A percentile compares a stretch with the other conserved stretches of the same genome.
Evolutionary conservation across 176 grass and related monocot genomes (phyloP).

Genomic region (Hyparrhenia diplandra): DNA sequence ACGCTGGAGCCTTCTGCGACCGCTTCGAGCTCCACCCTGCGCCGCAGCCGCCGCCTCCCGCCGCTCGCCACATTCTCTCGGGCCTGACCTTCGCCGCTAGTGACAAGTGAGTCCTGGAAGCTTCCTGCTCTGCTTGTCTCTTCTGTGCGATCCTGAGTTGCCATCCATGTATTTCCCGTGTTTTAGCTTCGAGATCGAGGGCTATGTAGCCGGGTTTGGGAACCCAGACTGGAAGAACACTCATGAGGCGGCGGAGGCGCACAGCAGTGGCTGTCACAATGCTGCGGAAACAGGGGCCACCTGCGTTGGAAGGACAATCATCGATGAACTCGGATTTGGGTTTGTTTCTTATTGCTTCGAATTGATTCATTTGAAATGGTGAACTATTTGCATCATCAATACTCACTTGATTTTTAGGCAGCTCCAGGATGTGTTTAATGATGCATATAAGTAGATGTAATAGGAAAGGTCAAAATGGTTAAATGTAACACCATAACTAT

Average conservation of each 20-base stretch:
- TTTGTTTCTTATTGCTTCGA: conserved; percentile 33
- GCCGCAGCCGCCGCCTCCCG: conserved; percentile 70
- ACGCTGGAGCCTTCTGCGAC: conserved; percentile 65
- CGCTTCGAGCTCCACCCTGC: conserved; percentile 55
- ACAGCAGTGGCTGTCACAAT: conserved; percentile 58
- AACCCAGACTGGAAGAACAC: conserved; percentile 96
- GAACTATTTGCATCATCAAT: not conserved
- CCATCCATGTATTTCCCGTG: not conserved
- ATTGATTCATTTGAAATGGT: conserved; percentile 15
- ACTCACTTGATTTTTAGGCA: not conserved
- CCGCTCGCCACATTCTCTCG: conserved; percentile 47
- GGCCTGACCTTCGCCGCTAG: conserved; percentile 80
- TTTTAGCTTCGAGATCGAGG: conserved; percentile 86
- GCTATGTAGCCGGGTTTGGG: conserved; percentile 73
- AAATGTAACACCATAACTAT: not conserved
- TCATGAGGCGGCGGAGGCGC: conserved; percentile 39
- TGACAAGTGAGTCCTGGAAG: conserved; percentile 57
- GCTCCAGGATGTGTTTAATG: not conserved
- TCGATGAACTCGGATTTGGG: conserved; percentile 93
- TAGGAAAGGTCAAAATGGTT: not conserved
- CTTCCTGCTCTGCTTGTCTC: not conserved
- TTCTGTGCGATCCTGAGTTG: not conserved
- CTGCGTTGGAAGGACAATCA: conserved; percentile 78
- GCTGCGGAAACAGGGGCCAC: conserved; percentile 71
- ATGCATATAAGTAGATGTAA: conserved; percentile 5